Evolutionary conservation across 148 eudicot genomes (phyloP).

Genomic region (Tetragonia tetragonoides): DNA sequence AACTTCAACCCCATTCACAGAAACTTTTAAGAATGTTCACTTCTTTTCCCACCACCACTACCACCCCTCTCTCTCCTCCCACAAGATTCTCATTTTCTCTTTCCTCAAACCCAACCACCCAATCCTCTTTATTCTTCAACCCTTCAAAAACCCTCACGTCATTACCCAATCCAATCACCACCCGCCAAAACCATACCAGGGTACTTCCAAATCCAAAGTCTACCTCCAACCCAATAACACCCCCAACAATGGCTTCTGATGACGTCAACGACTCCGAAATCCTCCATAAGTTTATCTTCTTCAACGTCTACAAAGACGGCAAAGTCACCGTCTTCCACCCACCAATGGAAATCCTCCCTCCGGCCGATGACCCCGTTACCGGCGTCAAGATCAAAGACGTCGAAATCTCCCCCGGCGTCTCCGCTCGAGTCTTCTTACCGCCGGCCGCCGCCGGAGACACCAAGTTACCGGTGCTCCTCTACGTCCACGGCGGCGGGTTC

Average conservation of each 20-base stretch:
- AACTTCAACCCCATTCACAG: too few relatives aligned
- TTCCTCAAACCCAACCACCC: too few relatives aligned
- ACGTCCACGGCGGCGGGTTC: slow-evolving; percentile 45
- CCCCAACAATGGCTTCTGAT: background rate
- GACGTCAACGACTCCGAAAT: slow-evolving; percentile 21
- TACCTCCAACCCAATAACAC: background rate
- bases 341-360: slow-evolving; percentile 18
- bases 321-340: slow-evolving; percentile 19
- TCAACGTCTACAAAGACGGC: slow-evolving; percentile 43
- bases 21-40: too few relatives aligned
- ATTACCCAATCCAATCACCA: too few relatives aligned
- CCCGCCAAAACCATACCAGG: too few relatives aligned
- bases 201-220: background rate
- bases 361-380: slow-evolving; percentile 20
- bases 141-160: too few relatives aligned
- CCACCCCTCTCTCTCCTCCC: too few relatives aligned
- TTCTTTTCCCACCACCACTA: too few relatives aligned
- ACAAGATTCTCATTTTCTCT: too few relatives aligned
- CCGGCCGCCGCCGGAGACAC: background rate
- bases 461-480: slow-evolving; percentile 39
- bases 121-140: too few relatives aligned
- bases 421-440: slow-evolving; percentile 33
- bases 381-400: slow-evolving; percentile 37
- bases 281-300: slow-evolving; percentile 27
- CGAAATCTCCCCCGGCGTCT: slow-evolving; percentile 18